These are phyloP conservation scores for Haemoproteus tartakovskyi DNA, from an alignment of 169 alveolate genomes.

Conservation along the genomic window DNA sequence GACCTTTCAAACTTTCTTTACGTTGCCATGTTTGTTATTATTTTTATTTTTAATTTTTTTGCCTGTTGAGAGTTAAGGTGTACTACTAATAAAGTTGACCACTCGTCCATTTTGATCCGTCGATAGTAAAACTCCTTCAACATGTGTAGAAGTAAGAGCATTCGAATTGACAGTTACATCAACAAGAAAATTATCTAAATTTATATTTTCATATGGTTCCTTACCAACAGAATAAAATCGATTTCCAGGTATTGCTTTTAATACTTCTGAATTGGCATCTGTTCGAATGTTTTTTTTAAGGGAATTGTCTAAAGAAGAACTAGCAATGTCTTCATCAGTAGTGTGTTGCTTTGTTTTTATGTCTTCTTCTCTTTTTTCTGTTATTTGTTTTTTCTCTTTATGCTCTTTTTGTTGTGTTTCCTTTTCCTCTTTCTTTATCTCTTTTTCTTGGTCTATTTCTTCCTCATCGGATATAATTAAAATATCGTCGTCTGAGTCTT, in stretches of 20 bases:
- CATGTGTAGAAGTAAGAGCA: constrained; percentile 22
- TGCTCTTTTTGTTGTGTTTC: too few species aligned
- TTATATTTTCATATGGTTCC: constrained; percentile 34
- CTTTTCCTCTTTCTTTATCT: neutral
- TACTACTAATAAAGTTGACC: constrained; percentile 49
- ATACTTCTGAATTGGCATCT: constrained; percentile 23
- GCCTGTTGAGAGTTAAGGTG: too few species aligned
- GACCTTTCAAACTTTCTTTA: too few species aligned
- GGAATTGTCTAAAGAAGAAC: too few species aligned
- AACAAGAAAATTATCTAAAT: constrained; percentile 13
- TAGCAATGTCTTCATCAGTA: too few species aligned
- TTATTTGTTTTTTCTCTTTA: too few species aligned
- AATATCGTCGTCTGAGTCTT: constrained; percentile 46
- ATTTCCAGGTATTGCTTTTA: constrained; percentile 25
- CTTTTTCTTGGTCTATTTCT: neutral
- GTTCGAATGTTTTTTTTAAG: too few species aligned
- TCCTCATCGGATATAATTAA: neutral
- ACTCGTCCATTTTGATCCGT: constrained; percentile 19
- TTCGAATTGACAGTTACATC: constrained; percentile 57
- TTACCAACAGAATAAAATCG: constrained; percentile 31
- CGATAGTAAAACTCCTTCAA: constrained; percentile 48
- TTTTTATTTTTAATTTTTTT: too few species aligned
- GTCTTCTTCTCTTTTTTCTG: too few species aligned
- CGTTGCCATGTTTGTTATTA: too few species aligned
- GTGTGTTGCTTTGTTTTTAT: too few species aligned